These are phyloP conservation scores for Hypoxylon fuscum DNA, from an alignment of 495 filamentous ascomycete species.

Conservation along the genomic window DNA sequence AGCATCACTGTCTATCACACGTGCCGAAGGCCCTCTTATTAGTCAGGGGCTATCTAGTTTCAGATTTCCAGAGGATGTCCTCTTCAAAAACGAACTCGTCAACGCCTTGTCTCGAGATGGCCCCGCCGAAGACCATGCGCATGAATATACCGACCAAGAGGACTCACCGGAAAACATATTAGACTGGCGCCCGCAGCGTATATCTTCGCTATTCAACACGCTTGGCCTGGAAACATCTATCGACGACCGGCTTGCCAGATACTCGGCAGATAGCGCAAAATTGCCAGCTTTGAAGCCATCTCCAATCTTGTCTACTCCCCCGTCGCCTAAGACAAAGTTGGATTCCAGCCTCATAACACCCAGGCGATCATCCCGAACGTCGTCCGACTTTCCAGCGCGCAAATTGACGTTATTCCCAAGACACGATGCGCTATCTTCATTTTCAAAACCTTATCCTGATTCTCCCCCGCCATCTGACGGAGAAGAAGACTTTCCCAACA, in stretches of 20 bases:
- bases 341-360: slow-evolving; percentile 1
- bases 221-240: slow-evolving; percentile 38
- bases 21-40: neutral
- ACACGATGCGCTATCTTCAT: neutral
- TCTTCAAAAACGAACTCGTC: slow-evolving; percentile 10
- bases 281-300: slow-evolving; percentile 1
- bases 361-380: slow-evolving; percentile 6
- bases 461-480: slow-evolving; percentile 29
- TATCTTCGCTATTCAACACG: slow-evolving; percentile 40
- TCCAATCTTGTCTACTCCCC: slow-evolving; percentile 30
- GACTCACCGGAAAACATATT: slow-evolving; percentile 22
- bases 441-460: slow-evolving; percentile 18
- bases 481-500: slow-evolving; percentile 10
- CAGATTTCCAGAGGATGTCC: slow-evolving; percentile 34
- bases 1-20: slow-evolving; percentile 9
- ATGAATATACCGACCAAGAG: neutral
- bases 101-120: neutral
- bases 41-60: slow-evolving; percentile 25
- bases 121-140: neutral
- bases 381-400: neutral
- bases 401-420: neutral
- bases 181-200: slow-evolving; percentile 40
- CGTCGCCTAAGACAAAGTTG: slow-evolving; percentile 21
- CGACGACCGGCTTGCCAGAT: slow-evolving; percentile 16
- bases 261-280: neutral